phyloP scores from a whole-genome alignment of 306 rosid genomes.

The Begonia masoniana region DNA sequence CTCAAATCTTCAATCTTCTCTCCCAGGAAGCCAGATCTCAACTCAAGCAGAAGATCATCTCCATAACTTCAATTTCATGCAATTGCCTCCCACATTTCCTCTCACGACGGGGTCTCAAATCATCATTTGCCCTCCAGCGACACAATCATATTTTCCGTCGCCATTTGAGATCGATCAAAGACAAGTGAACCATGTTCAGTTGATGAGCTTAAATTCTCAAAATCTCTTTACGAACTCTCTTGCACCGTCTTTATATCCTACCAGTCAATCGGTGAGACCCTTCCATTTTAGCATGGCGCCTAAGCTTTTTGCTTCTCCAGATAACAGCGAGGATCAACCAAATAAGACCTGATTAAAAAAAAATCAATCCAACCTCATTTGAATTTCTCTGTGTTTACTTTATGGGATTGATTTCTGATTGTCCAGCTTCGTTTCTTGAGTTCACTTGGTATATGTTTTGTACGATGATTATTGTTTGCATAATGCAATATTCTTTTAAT shows the following conservation, averaged over 20 bases:
- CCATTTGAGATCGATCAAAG: slow-evolving; percentile 35
- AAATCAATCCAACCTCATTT: too few species aligned
- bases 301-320: slow-evolving; percentile 18
- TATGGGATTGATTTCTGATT: too few species aligned
- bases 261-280: slow-evolving; percentile 29
- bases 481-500: too few species aligned
- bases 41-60: slow-evolving; percentile 37
- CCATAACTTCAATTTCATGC: slow-evolving; percentile 24
- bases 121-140: slow-evolving; percentile 28
- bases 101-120: slow-evolving; percentile 49
- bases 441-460: too few species aligned
- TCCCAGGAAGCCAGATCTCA: slow-evolving; percentile 17
- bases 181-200: slow-evolving; percentile 40
- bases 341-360: slow-evolving; percentile 4
- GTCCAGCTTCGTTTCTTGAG: too few species aligned
- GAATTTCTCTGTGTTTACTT: too few species aligned
- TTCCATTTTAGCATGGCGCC: slow-evolving; percentile 38
- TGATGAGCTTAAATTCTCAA: slow-evolving; percentile 19
- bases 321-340: slow-evolving; percentile 24
- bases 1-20: slow-evolving; percentile 18
- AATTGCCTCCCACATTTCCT: slow-evolving; percentile 49
- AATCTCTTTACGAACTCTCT: slow-evolving; percentile 13
- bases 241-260: slow-evolving; percentile 17
- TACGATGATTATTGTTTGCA: too few species aligned
- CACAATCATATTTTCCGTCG: slow-evolving; percentile 24